These are phyloP conservation scores for Blastocystis sp. DNA, from an alignment of 352 stramenopile species.

Conservation along the genomic window DNA sequence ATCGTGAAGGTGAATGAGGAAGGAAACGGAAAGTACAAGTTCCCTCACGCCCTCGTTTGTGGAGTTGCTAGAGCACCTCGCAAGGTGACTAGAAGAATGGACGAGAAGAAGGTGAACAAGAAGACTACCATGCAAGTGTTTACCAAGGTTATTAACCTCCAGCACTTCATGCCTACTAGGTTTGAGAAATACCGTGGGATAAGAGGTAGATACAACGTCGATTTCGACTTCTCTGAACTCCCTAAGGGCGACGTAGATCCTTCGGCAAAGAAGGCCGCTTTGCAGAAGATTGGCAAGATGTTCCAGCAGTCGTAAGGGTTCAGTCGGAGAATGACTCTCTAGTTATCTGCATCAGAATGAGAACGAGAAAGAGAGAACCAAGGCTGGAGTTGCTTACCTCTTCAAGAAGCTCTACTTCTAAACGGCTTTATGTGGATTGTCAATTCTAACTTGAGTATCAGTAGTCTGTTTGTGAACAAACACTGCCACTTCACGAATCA, in stretches of 20 bases:
- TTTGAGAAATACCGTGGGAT: neutral
- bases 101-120: constrained; percentile 61
- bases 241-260: neutral
- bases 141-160: constrained; percentile 63
- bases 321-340: neutral
- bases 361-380: constrained; percentile 58
- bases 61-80: constrained; percentile 39
- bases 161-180: constrained; percentile 64
- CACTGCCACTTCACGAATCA: neutral
- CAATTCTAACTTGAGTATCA: constrained; percentile 58
- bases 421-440: constrained; percentile 28
- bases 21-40: constrained; percentile 55
- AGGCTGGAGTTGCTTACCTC: constrained; percentile 62
- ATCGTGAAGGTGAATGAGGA: constrained; percentile 64
- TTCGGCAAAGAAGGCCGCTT: constrained; percentile 34
- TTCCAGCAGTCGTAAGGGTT: constrained; percentile 20
- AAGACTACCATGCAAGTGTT: constrained; percentile 60
- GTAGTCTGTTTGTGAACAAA: constrained; percentile 20
- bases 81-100: constrained; percentile 56
- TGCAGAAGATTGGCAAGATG: constrained; percentile 25
- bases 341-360: constrained; percentile 63
- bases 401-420: constrained; percentile 64
- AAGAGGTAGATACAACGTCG: constrained; percentile 42
- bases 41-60: constrained; percentile 60
- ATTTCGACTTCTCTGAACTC: constrained; percentile 31